Conservation (phyloP, 2,329 filamentous ascomycete genomes). For the Cytospora schulzeri region DNA sequence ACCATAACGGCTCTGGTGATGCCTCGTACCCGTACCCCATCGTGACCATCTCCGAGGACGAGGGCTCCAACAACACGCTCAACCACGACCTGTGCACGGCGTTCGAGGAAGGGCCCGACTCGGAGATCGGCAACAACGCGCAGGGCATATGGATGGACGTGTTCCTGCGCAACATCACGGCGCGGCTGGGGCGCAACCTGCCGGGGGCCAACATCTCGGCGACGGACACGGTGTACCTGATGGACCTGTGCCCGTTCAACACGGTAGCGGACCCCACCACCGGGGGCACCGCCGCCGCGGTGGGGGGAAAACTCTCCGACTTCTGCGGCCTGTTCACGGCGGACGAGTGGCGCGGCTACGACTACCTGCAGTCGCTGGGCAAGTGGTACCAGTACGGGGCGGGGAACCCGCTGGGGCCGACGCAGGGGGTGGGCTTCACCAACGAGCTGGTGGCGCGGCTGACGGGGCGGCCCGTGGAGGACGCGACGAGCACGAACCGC, state of each 20-base stretch:
- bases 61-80: conserved; percentile 77
- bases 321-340: conserved; percentile 78
- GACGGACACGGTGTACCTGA: conserved; percentile 68
- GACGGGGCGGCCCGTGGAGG: conserved; percentile 67
- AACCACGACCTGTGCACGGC: conserved; percentile 70
- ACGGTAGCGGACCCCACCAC: conserved; percentile 68
- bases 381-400: conserved; percentile 84
- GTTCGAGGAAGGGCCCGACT: conserved; percentile 65
- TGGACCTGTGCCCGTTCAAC: conserved; percentile 88
- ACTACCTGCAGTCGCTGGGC: conserved; percentile 76
- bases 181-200: conserved; percentile 69
- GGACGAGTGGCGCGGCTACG: conserved; percentile 75
- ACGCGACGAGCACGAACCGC: conserved; percentile 74
- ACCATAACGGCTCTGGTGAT: conserved; percentile 43
- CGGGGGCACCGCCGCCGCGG: conserved; percentile 57
- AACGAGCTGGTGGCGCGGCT: conserved; percentile 86
- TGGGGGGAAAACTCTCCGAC: too few species aligned
- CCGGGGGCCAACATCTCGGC: conserved; percentile 66
- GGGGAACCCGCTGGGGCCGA: conserved; percentile 77
- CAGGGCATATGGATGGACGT: conserved; percentile 60
- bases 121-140: conserved; percentile 50
- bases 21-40: conserved; percentile 58
- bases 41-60: conserved; percentile 69
- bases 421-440: conserved; percentile 83
- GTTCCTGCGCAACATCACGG: conserved; percentile 69